These are phyloP conservation scores for Fusarium secorum DNA, from an alignment of 2,329 filamentous ascomycete species.

Conservation along the genomic window DNA sequence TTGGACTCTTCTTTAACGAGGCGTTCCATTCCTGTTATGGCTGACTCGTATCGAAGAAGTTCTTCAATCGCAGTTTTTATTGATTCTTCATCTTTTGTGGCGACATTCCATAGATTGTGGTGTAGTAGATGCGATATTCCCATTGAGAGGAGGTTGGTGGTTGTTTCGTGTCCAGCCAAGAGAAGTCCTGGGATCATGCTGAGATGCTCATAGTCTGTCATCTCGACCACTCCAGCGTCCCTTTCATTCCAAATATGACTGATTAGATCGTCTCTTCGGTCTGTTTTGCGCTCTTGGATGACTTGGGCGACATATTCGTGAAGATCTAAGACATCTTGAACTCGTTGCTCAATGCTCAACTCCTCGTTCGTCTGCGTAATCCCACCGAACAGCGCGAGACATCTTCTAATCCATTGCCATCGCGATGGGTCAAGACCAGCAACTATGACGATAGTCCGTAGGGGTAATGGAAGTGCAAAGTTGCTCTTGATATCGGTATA, in stretches of 20 bases:
- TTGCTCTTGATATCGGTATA: background rate
- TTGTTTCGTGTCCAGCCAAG: background rate
- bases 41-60: background rate
- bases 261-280: background rate
- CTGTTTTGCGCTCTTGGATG: background rate
- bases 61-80: background rate
- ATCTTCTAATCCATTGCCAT: background rate
- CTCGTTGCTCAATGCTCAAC: background rate
- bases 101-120: background rate
- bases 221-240: background rate
- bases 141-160: background rate
- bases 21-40: background rate
- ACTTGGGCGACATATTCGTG: background rate
- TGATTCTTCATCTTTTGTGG: background rate
- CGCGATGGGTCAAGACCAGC: background rate
- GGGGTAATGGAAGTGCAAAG: background rate
- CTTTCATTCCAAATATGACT: background rate
- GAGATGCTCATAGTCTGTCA: background rate
- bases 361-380: background rate
- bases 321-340: background rate
- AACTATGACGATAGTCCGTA: background rate
- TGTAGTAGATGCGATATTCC: background rate
- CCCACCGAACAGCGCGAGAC: background rate
- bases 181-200: background rate
- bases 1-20: background rate